Conservation (phyloP, 192 early-diverging fungal genomes). For the Mortierella antarctica region DNA sequence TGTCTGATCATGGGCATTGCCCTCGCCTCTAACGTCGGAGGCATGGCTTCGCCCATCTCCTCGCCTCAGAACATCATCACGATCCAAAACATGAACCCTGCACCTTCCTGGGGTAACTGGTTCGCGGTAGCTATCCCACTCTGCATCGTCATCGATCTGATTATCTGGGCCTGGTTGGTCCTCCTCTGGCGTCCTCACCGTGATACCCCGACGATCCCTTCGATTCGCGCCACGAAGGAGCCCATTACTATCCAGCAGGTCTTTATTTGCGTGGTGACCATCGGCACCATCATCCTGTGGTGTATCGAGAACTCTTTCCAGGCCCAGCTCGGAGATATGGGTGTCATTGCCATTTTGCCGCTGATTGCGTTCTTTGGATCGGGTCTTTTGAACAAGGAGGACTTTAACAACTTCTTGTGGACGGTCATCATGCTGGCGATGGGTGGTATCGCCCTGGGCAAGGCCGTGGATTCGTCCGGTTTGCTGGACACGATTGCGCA, state of each 20-base stretch:
- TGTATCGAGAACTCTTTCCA: slow-evolving; percentile 71
- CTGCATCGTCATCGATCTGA: slow-evolving; percentile 68
- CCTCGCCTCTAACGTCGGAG: slow-evolving; percentile 76
- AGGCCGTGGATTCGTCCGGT: slow-evolving; percentile 77
- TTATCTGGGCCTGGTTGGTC: slow-evolving; percentile 72
- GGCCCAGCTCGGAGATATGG: slow-evolving; percentile 74
- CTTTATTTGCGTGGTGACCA: slow-evolving; percentile 67
- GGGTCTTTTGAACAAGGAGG: slow-evolving; percentile 77
- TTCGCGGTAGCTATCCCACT: slow-evolving; percentile 76
- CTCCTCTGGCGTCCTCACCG: slow-evolving; percentile 71
- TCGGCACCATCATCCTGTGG: slow-evolving; percentile 78
- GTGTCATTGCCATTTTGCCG: slow-evolving; percentile 76
- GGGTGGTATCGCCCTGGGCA: slow-evolving; percentile 82
- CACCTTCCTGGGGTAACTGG: slow-evolving; percentile 77
- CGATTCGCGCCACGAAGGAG: slow-evolving; percentile 56
- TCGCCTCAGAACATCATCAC: slow-evolving; percentile 83
- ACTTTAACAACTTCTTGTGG: slow-evolving; percentile 76
- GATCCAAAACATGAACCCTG: slow-evolving; percentile 77
- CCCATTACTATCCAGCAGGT: slow-evolving; percentile 59
- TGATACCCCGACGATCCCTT: slow-evolving; percentile 57
- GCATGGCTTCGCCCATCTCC: slow-evolving; percentile 84
- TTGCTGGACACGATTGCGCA: slow-evolving; percentile 72
- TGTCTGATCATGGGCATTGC: slow-evolving; percentile 82
- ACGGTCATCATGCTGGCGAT: slow-evolving; percentile 72
- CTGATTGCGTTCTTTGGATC: slow-evolving; percentile 80